Percentiles rank a stretch among this genome's conserved stretches.
Evolutionary conservation across 805 yeast species (phyloP).

Genomic region (Teunomyces gatunensis): DNA sequence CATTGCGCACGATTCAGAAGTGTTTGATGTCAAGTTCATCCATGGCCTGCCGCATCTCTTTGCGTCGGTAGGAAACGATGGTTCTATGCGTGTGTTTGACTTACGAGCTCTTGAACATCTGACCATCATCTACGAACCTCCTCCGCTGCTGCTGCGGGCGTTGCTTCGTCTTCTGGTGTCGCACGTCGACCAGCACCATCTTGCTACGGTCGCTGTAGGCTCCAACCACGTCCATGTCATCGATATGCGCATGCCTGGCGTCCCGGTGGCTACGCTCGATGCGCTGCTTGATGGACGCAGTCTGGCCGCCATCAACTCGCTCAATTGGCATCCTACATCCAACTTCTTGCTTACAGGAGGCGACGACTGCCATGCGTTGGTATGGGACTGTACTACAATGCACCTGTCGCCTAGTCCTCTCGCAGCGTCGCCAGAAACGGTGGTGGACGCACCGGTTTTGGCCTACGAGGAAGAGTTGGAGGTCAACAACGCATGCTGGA

Average conservation of each 20-base stretch:
- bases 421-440: not conserved
- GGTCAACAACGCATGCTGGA: constrained; percentile 76
- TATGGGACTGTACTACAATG: constrained; percentile 57
- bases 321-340: constrained; percentile 81
- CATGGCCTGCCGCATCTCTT: constrained; percentile 73
- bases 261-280: constrained; percentile 67
- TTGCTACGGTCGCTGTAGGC: constrained; percentile 79
- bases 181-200: constrained; percentile 72
- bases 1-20: constrained; percentile 95
- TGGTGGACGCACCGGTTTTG: constrained; percentile 36
- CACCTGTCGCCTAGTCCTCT: not conserved
- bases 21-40: constrained; percentile 84
- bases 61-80: constrained; percentile 94
- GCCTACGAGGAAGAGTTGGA: constrained; percentile 66
- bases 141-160: constrained; percentile 37
- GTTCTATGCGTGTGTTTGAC: constrained; percentile 90
- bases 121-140: constrained; percentile 89
- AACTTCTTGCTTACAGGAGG: constrained; percentile 63
- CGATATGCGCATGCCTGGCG: constrained; percentile 86
- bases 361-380: constrained; percentile 69
- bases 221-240: constrained; percentile 64
- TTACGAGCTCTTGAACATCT: constrained; percentile 86
- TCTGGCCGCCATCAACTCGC: constrained; percentile 62
- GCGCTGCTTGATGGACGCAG: constrained; percentile 53
- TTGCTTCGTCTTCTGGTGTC: constrained; percentile 75